Conservation (phyloP, 2,329 filamentous ascomycete species). For the Trematosphaeria pertusa region DNA sequence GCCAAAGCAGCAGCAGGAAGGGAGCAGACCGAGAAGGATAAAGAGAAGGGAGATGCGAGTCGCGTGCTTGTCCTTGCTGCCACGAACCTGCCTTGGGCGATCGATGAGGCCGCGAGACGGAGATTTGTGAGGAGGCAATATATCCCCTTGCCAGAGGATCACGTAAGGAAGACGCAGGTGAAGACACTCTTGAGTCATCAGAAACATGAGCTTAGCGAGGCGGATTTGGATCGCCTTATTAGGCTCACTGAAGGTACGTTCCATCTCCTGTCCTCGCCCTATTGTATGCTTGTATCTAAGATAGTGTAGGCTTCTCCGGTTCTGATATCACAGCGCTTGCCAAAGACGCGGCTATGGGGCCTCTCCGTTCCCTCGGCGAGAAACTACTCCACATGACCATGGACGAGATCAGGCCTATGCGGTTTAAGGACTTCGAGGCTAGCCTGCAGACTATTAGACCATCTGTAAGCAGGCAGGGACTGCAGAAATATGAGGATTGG, state of each 20-base stretch:
- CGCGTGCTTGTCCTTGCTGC: slow-evolving; percentile 92
- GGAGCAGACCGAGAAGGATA: slow-evolving; percentile 71
- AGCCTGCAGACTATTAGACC: slow-evolving; percentile 87
- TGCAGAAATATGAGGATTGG: slow-evolving; percentile 94
- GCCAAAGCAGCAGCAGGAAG: slow-evolving; percentile 89
- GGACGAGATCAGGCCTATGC: slow-evolving; percentile 91
- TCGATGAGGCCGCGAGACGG: slow-evolving; percentile 91
- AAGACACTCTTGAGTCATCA: slow-evolving; percentile 83
- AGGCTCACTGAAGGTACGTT: slow-evolving; percentile 78
- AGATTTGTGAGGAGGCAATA: slow-evolving; percentile 94
- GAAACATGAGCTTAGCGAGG: slow-evolving; percentile 77
- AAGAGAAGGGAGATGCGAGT: slow-evolving; percentile 78
- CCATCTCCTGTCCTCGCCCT: neutral
- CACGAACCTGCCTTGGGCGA: slow-evolving; percentile 96
- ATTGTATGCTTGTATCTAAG: neutral
- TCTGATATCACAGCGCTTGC: slow-evolving; percentile 96
- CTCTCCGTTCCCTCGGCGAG: slow-evolving; percentile 87
- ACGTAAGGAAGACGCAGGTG: slow-evolving; percentile 81
- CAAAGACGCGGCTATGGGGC: slow-evolving; percentile 98
- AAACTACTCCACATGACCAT: slow-evolving; percentile 88
- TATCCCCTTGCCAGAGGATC: slow-evolving; percentile 87
- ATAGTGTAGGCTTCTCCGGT: slow-evolving; percentile 82
- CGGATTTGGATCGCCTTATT: slow-evolving; percentile 78
- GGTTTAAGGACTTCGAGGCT: slow-evolving; percentile 80
- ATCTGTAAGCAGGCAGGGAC: slow-evolving; percentile 82